Percentiles rank a stretch among this genome's conserved stretches.
Evolutionary conservation across 2,329 filamentous ascomycete species (phyloP).

Genomic region (Calonectria fujianensis): DNA sequence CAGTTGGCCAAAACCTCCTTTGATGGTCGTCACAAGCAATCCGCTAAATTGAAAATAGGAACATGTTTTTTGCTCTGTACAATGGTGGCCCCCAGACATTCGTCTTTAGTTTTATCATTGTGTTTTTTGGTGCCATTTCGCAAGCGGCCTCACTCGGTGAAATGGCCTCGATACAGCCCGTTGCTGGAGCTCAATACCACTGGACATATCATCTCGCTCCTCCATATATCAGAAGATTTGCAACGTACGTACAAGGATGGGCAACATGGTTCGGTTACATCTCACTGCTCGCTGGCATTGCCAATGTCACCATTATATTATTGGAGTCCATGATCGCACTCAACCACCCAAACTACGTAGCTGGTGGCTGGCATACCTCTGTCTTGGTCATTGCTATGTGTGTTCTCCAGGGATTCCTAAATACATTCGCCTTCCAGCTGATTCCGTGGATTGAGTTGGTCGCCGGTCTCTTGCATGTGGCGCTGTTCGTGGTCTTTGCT

Average conservation of each 20-base stretch:
- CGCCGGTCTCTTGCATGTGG: constrained; percentile 50
- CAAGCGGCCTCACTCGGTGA: constrained; percentile 52
- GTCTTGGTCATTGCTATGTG: constrained; percentile 54
- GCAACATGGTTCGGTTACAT: constrained; percentile 53
- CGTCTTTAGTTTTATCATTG: constrained; percentile 52
- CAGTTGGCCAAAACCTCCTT: constrained; percentile 16
- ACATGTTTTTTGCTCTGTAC: constrained; percentile 54
- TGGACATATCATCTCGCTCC: constrained; percentile 53
- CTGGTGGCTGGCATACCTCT: constrained; percentile 52
- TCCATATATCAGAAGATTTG: constrained; percentile 44
- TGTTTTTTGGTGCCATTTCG: constrained; percentile 51
- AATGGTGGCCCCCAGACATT: constrained; percentile 53
- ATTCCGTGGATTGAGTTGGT: constrained; percentile 53
- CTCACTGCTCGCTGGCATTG: constrained; percentile 50
- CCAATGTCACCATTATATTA: constrained; percentile 53
- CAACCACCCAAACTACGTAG: constrained; percentile 48
- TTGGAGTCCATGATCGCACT: constrained; percentile 54
- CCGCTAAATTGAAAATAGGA: constrained; percentile 38
- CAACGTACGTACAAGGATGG: constrained; percentile 53
- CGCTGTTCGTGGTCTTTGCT: constrained; percentile 51
- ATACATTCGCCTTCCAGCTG: constrained; percentile 48
- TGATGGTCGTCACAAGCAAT: no score
- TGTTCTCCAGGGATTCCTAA: constrained; percentile 49
- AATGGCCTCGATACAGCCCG: constrained; percentile 53
- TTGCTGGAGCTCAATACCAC: constrained; percentile 50